Percentiles rank a stretch among this genome's conserved stretches.
Evolutionary conservation across 2,329 filamentous ascomycete species (phyloP).

Genomic region (Fusarium multiceps): DNA sequence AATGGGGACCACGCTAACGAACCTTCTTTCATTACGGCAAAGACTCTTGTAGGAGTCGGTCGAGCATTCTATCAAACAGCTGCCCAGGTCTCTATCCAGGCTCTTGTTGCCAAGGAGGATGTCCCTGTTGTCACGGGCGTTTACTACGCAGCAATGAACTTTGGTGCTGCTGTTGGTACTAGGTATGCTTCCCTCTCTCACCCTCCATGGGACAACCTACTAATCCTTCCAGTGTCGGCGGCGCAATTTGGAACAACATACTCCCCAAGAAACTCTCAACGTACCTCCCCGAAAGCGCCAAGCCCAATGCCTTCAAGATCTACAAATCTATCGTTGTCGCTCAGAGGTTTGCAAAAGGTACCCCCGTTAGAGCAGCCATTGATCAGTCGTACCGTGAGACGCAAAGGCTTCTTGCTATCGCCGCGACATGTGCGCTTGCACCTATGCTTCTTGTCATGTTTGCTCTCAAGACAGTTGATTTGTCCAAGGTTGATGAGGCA

Average conservation of each 20-base stretch:
- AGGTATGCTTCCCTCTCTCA: constrained; percentile 14
- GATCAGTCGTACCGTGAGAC: constrained; percentile 46
- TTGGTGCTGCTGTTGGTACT: constrained; percentile 48
- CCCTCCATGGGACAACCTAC: fast-evolving
- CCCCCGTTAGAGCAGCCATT: constrained; percentile 37
- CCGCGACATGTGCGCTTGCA: constrained; percentile 37
- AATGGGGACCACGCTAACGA: constrained; percentile 46
- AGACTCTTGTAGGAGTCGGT: constrained; percentile 51
- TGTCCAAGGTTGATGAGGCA: constrained; percentile 31
- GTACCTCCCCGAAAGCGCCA: constrained; percentile 39
- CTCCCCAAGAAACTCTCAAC: constrained; percentile 44
- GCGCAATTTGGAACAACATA: constrained; percentile 52
- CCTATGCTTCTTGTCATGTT: constrained; percentile 46
- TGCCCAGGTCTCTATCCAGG: constrained; percentile 48
- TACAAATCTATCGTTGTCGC: constrained; percentile 48
- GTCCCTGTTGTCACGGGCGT: constrained; percentile 53
- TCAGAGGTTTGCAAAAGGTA: constrained; percentile 41
- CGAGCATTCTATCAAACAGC: constrained; percentile 49
- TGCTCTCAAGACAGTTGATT: constrained; percentile 41
- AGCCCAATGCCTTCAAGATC: constrained; percentile 41
- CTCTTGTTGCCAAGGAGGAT: constrained; percentile 49
- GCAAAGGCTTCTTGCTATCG: constrained; percentile 45
- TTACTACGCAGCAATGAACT: constrained; percentile 51
- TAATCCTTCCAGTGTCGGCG: constrained; percentile 46
- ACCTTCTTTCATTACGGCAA: constrained; percentile 50